A percentile compares a stretch with the other conserved stretches of the same genome.
These are phyloP conservation scores for Crucibulum laeve DNA, from an alignment of 768 basidiomycete species.

Conservation along the genomic window DNA sequence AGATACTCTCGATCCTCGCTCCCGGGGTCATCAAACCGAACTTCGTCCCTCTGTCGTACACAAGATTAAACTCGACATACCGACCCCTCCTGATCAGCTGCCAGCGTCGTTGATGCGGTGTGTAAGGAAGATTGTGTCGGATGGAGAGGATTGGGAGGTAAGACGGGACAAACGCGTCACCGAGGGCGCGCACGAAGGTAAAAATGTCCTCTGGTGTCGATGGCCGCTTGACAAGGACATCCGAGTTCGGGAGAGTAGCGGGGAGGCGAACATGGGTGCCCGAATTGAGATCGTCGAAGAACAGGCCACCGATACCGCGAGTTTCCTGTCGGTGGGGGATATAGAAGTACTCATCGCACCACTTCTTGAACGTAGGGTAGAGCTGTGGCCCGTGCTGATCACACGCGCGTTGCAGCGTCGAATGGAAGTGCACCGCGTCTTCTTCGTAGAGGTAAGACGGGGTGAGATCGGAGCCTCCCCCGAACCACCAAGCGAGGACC, in stretches of 20 bases:
- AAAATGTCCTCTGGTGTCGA: slow-evolving; percentile 68
- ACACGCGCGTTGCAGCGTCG: slow-evolving; percentile 70
- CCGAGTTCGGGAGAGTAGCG: too few relatives aligned
- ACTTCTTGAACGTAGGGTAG: slow-evolving; percentile 81
- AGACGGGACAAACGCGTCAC: slow-evolving; percentile 81
- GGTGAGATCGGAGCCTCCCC: slow-evolving; percentile 92
- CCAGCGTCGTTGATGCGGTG: slow-evolving; percentile 79
- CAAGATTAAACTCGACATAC: slow-evolving; percentile 93
- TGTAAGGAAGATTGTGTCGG: slow-evolving; percentile 50
- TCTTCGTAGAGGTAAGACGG: slow-evolving; percentile 89
- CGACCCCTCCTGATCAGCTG: slow-evolving; percentile 87
- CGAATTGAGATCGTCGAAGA: slow-evolving; percentile 89
- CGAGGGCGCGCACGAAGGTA: slow-evolving; percentile 63
- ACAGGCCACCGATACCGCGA: slow-evolving; percentile 90
- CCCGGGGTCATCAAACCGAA: slow-evolving; percentile 84
- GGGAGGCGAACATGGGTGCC: slow-evolving; percentile 63
- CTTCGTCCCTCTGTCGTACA: slow-evolving; percentile 84
- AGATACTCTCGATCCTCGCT: slow-evolving; percentile 82
- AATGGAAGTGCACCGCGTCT: slow-evolving; percentile 87
- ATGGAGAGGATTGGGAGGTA: slow-evolving; percentile 82
- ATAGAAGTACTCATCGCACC: slow-evolving; percentile 98
- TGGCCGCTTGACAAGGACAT: slow-evolving; percentile 51
- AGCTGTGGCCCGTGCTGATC: slow-evolving; percentile 64
- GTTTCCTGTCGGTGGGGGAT: slow-evolving; percentile 84
- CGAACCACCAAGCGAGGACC: slow-evolving; percentile 95